Percentiles rank a stretch among this genome's conserved stretches.
phyloP scores from a whole-genome alignment of 441 rosid genomes.

The Metrosideros polymorpha region DNA sequence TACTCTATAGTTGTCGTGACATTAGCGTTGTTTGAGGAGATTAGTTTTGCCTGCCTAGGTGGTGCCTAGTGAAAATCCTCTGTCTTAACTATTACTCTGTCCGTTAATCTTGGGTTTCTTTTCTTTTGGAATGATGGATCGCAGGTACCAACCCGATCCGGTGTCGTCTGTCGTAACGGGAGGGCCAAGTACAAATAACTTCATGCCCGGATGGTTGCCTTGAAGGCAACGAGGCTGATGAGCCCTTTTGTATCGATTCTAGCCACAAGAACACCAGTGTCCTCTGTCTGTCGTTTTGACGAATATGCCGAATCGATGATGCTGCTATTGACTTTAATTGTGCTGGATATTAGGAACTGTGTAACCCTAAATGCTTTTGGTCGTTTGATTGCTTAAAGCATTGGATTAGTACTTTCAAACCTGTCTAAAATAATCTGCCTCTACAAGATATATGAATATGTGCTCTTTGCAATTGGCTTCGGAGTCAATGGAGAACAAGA shows the following conservation, averaged over 20 bases:
- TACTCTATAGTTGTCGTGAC: not conserved
- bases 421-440: not conserved
- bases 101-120: not conserved
- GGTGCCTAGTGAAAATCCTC: not conserved
- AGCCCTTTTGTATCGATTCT: not conserved
- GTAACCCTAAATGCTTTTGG: not conserved
- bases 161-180: constrained; percentile 32
- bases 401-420: not conserved
- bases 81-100: not conserved
- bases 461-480: not conserved
- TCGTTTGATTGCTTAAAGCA: not conserved
- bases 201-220: constrained; percentile 91
- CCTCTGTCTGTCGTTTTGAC: not conserved
- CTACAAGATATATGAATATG: not conserved
- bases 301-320: not conserved
- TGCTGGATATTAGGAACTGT: not conserved
- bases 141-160: constrained; percentile 60
- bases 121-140: not conserved
- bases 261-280: not conserved
- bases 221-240: constrained; percentile 10
- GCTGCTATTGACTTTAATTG: not conserved
- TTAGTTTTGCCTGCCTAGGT: not conserved
- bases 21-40: not conserved
- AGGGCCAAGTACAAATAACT: constrained; percentile 75
- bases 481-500: not conserved